A percentile compares a stretch with the other conserved stretches of the same genome.
Evolutionary conservation across 495 filamentous ascomycete species (phyloP).

Genomic region (Penicillium robsamsonii): DNA sequence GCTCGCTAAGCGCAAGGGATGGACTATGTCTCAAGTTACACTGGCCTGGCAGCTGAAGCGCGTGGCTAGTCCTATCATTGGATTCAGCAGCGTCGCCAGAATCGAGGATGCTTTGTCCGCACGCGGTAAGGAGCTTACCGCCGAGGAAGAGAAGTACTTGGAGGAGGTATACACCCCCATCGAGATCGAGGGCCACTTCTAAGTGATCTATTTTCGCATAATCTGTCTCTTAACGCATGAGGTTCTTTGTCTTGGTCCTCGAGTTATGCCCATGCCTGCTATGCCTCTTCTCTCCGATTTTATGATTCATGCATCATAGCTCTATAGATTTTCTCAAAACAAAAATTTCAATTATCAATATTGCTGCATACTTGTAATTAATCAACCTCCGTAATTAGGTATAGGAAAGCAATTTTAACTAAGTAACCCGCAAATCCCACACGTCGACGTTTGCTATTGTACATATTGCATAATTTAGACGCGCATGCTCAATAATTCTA

Average conservation of each 20-base stretch:
- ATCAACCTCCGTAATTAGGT: too few relatives aligned
- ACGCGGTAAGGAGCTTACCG: conserved; percentile 43
- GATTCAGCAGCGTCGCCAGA: conserved; percentile 52
- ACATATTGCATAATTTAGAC: too few relatives aligned
- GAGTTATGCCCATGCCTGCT: neutral
- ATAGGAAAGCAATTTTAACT: too few relatives aligned
- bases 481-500: too few relatives aligned
- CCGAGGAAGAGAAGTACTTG: conserved; percentile 56
- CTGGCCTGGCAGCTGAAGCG: conserved; percentile 58
- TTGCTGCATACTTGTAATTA: too few relatives aligned
- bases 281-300: too few relatives aligned
- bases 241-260: neutral
- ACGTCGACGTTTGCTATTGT: too few relatives aligned
- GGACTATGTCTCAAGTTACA: conserved; percentile 56
- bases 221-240: neutral
- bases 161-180: conserved; percentile 58
- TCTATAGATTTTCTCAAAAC: too few relatives aligned
- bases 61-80: conserved; percentile 55
- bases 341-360: too few relatives aligned
- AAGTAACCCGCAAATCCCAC: too few relatives aligned
- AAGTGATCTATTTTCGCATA: neutral
- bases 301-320: too few relatives aligned
- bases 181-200: conserved; percentile 17
- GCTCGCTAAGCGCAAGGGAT: conserved; percentile 55
- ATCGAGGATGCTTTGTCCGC: conserved; percentile 54